Conservation (phyloP, 164 flowering plant genomes). For the Annona cherimola region DNA sequence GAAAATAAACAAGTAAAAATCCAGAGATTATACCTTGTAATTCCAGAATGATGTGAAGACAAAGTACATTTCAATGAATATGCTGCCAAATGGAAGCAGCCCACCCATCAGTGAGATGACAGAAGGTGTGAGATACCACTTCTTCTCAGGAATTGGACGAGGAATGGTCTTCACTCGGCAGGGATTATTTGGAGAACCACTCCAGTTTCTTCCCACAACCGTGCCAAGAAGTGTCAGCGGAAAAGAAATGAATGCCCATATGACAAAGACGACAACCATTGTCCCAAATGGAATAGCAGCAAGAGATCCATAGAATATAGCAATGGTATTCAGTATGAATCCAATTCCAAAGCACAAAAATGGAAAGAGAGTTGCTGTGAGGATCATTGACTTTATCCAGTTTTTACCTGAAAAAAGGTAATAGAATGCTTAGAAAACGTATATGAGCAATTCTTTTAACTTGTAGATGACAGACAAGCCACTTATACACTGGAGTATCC, state of each 20-base stretch:
- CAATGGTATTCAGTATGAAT: constrained; percentile 79
- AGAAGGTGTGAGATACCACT: constrained; percentile 96
- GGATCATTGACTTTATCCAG: constrained; percentile 97
- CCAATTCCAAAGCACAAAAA: constrained; percentile 78
- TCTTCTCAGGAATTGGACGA: constrained; percentile 97
- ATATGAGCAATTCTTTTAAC: not conserved
- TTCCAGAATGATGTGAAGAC: constrained; percentile 99
- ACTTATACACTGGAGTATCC: not conserved
- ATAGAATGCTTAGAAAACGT: not conserved
- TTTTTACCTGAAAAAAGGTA: constrained; percentile 56
- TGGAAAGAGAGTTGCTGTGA: constrained; percentile 75
- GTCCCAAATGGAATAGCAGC: constrained; percentile 99
- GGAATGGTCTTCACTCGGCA: constrained; percentile 99
- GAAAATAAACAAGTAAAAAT: not conserved
- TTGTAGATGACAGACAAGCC: not conserved
- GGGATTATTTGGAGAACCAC: constrained; percentile 98
- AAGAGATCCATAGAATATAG: constrained; percentile 93
- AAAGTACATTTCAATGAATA: constrained; percentile 97
- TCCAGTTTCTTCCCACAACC: constrained; percentile 97
- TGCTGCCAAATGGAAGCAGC: constrained; percentile 91
- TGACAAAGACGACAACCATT: constrained; percentile 89
- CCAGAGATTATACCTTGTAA: constrained; percentile 64
- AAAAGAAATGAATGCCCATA: constrained; percentile 96
- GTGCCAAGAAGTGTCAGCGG: constrained; percentile 98
- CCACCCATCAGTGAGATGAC: constrained; percentile 96